Evolutionary conservation across 2,329 filamentous ascomycete genomes (phyloP).

Genomic region (Calonectria montana): DNA sequence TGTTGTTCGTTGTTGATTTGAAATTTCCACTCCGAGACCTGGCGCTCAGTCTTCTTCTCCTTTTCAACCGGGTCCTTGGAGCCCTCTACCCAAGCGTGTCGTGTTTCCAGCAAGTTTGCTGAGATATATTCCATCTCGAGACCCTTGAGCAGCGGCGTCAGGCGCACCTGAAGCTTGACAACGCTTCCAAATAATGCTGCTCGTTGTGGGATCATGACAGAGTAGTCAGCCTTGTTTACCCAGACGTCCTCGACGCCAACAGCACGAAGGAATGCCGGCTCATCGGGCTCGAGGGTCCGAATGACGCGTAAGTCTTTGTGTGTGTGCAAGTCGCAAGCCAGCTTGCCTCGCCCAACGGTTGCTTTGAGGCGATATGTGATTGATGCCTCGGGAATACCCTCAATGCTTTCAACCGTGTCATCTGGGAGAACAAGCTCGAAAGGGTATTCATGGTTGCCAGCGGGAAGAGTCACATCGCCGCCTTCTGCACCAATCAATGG

Average conservation of each 20-base stretch:
- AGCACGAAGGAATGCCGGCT: conserved; percentile 81
- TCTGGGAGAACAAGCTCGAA: conserved; percentile 79
- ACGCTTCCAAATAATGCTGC: conserved; percentile 90
- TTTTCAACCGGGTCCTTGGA: conserved; percentile 58
- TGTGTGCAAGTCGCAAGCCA: conserved; percentile 84
- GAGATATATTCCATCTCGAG: conserved; percentile 82
- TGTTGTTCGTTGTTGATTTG: conserved; percentile 66
- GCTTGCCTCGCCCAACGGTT: conserved; percentile 84
- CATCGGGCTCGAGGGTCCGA: conserved; percentile 77
- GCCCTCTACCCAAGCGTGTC: conserved; percentile 70
- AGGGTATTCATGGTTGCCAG: conserved; percentile 86
- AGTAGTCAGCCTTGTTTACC: conserved; percentile 97
- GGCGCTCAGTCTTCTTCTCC: conserved; percentile 71
- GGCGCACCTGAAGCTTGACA: conserved; percentile 84
- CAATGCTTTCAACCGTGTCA: conserved; percentile 83
- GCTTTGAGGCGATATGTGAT: conserved; percentile 92
- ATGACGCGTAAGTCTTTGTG: conserved; percentile 82
- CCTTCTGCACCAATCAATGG: conserved; percentile 68
- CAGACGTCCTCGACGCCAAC: conserved; percentile 97
- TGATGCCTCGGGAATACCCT: conserved; percentile 86
- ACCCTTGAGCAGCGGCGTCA: conserved; percentile 89
- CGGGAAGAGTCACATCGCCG: conserved; percentile 67
- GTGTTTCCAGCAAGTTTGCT: conserved; percentile 80
- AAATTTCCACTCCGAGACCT: conserved; percentile 70
- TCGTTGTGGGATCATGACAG: conserved; percentile 90